These are phyloP conservation scores for Globisporangium camurandrum DNA, from an alignment of 352 stramenopile species.

Conservation along the genomic window DNA sequence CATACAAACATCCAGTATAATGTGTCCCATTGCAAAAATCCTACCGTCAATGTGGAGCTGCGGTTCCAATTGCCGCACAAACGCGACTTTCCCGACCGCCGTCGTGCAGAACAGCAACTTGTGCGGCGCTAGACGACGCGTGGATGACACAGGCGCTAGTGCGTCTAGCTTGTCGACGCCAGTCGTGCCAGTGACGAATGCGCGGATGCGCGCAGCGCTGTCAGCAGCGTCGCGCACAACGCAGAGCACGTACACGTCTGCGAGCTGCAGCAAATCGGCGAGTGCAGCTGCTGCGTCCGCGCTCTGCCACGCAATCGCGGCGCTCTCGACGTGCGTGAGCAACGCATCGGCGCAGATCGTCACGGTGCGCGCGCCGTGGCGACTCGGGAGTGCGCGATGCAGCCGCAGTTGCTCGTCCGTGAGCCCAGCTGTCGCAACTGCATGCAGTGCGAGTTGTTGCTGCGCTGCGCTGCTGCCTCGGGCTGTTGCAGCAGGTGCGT, in stretches of 20 bases:
- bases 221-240: constrained; percentile 29
- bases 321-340: constrained; percentile 20
- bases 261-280: constrained; percentile 46
- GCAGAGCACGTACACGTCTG: constrained; percentile 64
- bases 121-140: constrained; percentile 41
- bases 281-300: constrained; percentile 40
- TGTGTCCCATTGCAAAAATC: too few relatives aligned
- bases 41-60: constrained; percentile 78
- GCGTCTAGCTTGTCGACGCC: too few relatives aligned
- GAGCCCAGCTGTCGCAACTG: constrained; percentile 29
- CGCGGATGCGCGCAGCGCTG: constrained; percentile 21
- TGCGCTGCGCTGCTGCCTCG: constrained; percentile 9
- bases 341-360: constrained; percentile 60
- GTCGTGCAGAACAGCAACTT: constrained; percentile 82
- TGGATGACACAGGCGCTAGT: constrained; percentile 13
- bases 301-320: constrained; percentile 30
- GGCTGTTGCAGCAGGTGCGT: not conserved
- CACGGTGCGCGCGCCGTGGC: constrained; percentile 52
- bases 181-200: constrained; percentile 34
- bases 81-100: constrained; percentile 66
- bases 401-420: constrained; percentile 46
- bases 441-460: constrained; percentile 16
- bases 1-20: not conserved
- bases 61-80: constrained; percentile 84
- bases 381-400: constrained; percentile 49